Percentiles rank a stretch among this genome's conserved stretches.
Conservation (phyloP, 73 alveolate species). For the Stentor coeruleus region DNA sequence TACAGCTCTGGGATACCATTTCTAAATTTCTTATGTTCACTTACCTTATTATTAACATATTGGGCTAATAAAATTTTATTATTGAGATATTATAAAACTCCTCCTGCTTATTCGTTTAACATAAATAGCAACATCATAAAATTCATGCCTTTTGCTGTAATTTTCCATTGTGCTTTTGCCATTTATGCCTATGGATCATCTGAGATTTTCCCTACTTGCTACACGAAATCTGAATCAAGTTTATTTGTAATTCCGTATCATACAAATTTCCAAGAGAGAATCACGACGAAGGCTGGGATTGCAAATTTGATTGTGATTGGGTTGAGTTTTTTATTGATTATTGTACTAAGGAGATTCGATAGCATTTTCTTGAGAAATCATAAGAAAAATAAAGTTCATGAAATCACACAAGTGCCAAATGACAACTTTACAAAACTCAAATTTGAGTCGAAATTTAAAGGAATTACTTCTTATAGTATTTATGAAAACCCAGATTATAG, state of each 20-base stretch:
- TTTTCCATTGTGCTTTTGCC: conserved; percentile 31
- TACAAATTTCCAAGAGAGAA: neutral
- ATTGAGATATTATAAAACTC: neutral
- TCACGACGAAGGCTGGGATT: conserved; percentile 1
- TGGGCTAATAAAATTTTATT: neutral
- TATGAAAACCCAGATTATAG: neutral
- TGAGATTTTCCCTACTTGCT: conserved; percentile 31
- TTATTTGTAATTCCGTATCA: neutral
- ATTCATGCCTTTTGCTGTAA: conserved; percentile 29
- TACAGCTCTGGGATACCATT: neutral
- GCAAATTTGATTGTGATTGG: neutral
- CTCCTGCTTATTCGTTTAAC: neutral
- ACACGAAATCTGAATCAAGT: neutral
- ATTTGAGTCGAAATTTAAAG: neutral
- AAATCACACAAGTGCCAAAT: neutral
- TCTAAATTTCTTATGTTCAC: neutral
- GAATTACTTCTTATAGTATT: neutral
- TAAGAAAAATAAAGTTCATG: neutral
- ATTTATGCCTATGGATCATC: conserved; percentile 38
- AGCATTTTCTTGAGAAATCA: neutral
- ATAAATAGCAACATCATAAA: neutral
- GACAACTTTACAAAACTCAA: neutral
- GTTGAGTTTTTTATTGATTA: neutral
- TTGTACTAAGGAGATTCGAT: neutral
- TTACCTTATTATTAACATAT: neutral